Evolutionary conservation across 306 rosid species (phyloP).

Genomic region (Castanospermum australe): DNA sequence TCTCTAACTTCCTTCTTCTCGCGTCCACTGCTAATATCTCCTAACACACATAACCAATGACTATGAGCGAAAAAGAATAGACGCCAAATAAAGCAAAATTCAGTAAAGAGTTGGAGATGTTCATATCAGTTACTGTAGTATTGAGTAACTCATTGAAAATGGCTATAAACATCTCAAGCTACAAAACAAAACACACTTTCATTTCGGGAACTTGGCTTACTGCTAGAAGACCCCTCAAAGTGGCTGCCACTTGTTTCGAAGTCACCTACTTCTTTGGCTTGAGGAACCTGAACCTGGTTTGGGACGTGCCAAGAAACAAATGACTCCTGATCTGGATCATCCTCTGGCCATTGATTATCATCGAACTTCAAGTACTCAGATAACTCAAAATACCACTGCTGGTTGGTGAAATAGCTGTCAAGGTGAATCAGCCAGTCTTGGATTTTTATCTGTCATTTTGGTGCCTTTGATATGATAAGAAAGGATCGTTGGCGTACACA

Average conservation of each 20-base stretch:
- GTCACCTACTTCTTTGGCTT: constrained; percentile 24
- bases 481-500: not conserved
- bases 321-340: constrained; percentile 14
- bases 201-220: constrained; percentile 37
- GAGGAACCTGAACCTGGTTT: constrained; percentile 27
- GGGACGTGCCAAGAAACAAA: constrained; percentile 32
- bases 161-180: not conserved
- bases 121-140: not conserved
- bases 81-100: not conserved
- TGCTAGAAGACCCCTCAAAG: constrained; percentile 38
- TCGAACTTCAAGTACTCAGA: constrained; percentile 53
- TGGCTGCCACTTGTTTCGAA: constrained; percentile 36
- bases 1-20: constrained; percentile 44
- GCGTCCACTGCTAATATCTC: constrained; percentile 19
- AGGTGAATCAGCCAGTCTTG: constrained; percentile 20
- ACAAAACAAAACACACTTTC: not conserved
- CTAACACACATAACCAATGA: constrained; percentile 23
- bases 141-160: not conserved
- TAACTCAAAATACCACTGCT: constrained; percentile 41
- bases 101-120: not conserved
- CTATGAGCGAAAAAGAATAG: not conserved
- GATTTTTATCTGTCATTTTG: constrained; percentile 54
- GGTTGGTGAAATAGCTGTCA: constrained; percentile 36
- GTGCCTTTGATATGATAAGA: not conserved
- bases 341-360: constrained; percentile 31